phyloP scores from a whole-genome alignment of 768 basidiomycete genomes.

The Fibroporia radiculosa region DNA sequence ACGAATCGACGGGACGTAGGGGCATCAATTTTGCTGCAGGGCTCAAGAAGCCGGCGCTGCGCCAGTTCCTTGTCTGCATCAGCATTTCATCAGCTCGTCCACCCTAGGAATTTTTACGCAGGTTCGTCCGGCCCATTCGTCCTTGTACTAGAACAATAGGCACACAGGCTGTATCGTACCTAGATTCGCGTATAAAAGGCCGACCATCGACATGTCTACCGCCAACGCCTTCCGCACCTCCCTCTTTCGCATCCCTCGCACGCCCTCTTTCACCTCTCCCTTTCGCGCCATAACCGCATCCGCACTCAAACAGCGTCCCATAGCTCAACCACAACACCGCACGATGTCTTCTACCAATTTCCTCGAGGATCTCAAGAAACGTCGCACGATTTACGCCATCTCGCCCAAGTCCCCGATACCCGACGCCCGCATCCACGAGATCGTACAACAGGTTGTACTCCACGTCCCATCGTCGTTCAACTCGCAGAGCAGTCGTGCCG shows the following conservation, averaged over 20 bases:
- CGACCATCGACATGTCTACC: not conserved
- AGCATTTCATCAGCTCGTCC: too few species aligned
- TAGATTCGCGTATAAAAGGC: not conserved
- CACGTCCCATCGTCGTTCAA: slow-evolving; percentile 18
- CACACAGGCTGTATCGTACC: too few species aligned
- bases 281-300: not conserved
- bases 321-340: not conserved
- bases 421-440: slow-evolving; percentile 16
- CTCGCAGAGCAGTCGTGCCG: slow-evolving; percentile 15
- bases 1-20: too few species aligned
- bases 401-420: slow-evolving; percentile 13
- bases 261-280: not conserved
- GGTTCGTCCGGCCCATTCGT: too few species aligned
- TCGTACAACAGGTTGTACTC: slow-evolving; percentile 12
- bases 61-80: too few species aligned
- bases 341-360: slow-evolving; percentile 12
- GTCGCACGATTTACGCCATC: slow-evolving; percentile 16
- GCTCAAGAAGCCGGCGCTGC: too few species aligned
- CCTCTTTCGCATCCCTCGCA: not conserved
- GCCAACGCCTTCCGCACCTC: slow-evolving; percentile 1
- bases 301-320: not conserved
- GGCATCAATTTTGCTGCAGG: too few species aligned
- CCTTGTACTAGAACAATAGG: too few species aligned
- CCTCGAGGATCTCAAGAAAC: slow-evolving; percentile 15
- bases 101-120: too few species aligned